Base-by-base conservation (phyloP, 2,329 filamentous ascomycete species). In the Helotiales sp. region DNA sequence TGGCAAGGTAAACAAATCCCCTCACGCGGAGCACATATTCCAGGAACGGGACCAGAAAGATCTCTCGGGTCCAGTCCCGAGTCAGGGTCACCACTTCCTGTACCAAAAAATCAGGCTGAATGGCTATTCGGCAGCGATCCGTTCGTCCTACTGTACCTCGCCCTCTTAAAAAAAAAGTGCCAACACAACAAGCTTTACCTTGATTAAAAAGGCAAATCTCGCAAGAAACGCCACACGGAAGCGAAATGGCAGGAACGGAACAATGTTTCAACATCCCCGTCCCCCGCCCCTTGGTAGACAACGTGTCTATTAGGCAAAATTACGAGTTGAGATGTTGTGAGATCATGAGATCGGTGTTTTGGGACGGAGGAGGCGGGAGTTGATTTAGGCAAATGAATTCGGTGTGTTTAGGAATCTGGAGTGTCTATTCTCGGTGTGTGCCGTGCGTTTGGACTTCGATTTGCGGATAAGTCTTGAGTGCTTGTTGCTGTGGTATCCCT, bases 261-360 rank as follows among this genome's bases (percentile, higher is more conserved):
- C 26, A 26, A 34, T 24, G 37, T 24, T 57, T 63, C 47, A 34
- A 55, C 22, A 52, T n/a, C 24, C 20, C 50, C 37, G 47, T 49
- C 32, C 37, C 13, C 8, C 34, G 11, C 13, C 24, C 30, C 6
- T 8, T 50, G 43, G 43, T 61, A 61, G 28, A 50, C 32, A 26
- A 52, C 32, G 60, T 28, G 47, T 32, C 26, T n/a, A 40, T 63
- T 32, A 54, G 47, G 47, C 60, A 63, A 40, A 54, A 54, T 49
- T n/a, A 37, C 6, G 37, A 24, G 20, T 22, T 11, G 28, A 37
- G 52, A 34, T 40, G 32, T 40, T 10, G 32, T 20, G 13, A 55
- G 34, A 54, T 63, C 60, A 63, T 63, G 47, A 52, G 60, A 40
- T 63, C 24, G 17, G 22, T 20, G 2, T 28, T 37, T 40, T n/a